Conservation (phyloP, 805 yeast species). For the Metschnikowia sp. region DNA sequence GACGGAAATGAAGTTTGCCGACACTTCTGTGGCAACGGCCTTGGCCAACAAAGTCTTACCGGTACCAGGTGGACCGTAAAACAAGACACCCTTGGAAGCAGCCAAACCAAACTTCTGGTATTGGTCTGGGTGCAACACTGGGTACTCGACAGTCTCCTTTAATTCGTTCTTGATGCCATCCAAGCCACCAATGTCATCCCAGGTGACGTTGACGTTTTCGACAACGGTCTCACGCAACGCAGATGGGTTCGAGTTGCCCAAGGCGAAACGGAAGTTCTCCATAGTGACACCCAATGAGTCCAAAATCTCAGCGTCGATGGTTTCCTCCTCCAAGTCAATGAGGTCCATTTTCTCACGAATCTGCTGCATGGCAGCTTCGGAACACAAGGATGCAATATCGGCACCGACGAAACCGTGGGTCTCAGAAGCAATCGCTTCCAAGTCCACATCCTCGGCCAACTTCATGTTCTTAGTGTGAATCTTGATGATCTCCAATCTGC, state of each 20-base stretch:
- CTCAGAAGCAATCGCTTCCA: conserved; percentile 93
- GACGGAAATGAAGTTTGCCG: conserved; percentile 96
- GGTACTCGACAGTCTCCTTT: conserved; percentile 98
- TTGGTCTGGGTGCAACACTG: conserved; percentile 98
- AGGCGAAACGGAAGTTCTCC: conserved; percentile 97
- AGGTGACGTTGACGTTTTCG: conserved; percentile 95
- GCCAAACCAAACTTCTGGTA: conserved; percentile 97
- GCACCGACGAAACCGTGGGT: conserved; percentile 99
- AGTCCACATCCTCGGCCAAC: conserved; percentile 89
- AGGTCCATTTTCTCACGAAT: conserved; percentile 99
- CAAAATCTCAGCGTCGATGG: conserved; percentile 94
- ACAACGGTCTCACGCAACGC: conserved; percentile 99
- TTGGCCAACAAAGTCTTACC: conserved; percentile 98
- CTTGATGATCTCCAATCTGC: conserved; percentile 93
- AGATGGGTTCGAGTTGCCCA: conserved; percentile 97
- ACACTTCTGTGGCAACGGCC: conserved; percentile 98
- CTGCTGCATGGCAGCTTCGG: conserved; percentile 99
- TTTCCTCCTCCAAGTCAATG: conserved; percentile 92
- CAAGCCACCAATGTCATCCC: conserved; percentile 99
- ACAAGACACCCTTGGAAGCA: conserved; percentile 96
- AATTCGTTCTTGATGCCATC: conserved; percentile 95
- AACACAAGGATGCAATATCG: conserved; percentile 95
- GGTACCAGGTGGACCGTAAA: conserved; percentile 99
- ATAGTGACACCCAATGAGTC: conserved; percentile 96
- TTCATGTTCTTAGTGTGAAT: conserved; percentile 99